Evolutionary conservation across 345 rosid genomes (phyloP).

Genomic region (Linum tenue): DNA sequence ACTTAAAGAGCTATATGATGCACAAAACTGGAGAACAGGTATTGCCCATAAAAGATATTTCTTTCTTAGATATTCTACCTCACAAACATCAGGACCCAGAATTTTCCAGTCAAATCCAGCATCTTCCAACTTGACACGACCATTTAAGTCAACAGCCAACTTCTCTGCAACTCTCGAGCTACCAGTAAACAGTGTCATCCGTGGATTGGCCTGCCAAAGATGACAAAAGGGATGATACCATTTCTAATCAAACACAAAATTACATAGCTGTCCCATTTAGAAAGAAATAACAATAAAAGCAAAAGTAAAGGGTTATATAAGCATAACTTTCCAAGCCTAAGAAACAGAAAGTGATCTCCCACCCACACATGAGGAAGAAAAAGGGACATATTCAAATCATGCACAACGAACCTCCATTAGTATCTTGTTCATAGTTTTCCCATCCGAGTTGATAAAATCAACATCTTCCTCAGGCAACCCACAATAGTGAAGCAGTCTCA

Average conservation of each 20-base stretch:
- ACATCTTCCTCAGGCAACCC: constrained; percentile 91
- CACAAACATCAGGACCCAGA: constrained; percentile 91
- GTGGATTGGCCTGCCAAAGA: constrained; percentile 63
- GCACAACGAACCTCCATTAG: constrained; percentile 62
- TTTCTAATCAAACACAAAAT: not conserved
- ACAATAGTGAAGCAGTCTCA: constrained; percentile 77
- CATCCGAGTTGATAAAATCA: constrained; percentile 90
- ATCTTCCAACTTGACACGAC: constrained; percentile 86
- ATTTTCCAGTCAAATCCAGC: constrained; percentile 99
- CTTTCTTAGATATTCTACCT: constrained; percentile 34
- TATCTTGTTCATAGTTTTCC: constrained; percentile 84
- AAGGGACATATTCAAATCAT: not conserved
- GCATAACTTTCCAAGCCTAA: not conserved
- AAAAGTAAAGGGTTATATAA: not conserved
- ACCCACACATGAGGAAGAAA: not conserved
- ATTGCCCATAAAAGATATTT: not conserved
- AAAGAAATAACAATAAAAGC: not conserved
- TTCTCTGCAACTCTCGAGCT: constrained; percentile 96
- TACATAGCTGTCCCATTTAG: not conserved
- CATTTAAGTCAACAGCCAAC: constrained; percentile 83
- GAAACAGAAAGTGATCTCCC: not conserved
- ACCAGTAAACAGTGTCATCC: constrained; percentile 95
- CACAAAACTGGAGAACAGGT: not conserved
- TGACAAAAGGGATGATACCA: constrained; percentile 1
- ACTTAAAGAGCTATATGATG: constrained; percentile 6